These are phyloP conservation scores for Boletus sp. DNA, from an alignment of 768 basidiomycete genomes.

Conservation along the genomic window DNA sequence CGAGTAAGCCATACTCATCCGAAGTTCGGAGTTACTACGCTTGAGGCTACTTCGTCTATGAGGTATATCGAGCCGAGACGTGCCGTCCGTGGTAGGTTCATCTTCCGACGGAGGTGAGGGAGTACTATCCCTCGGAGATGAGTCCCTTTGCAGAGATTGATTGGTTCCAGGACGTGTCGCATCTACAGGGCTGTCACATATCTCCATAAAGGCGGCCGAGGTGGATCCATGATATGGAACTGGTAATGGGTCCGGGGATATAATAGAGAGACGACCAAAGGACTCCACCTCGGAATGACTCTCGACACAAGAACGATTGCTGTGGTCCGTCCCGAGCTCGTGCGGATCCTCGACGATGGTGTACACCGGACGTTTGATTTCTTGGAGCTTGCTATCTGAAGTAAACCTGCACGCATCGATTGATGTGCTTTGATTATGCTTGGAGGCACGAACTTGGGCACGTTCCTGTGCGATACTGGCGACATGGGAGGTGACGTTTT, in stretches of 20 bases:
- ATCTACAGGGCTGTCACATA: slow-evolving; percentile 34
- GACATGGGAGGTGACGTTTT: slow-evolving; percentile 9
- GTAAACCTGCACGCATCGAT: slow-evolving; percentile 16
- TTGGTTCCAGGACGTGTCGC: slow-evolving; percentile 7
- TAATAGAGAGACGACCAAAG: slow-evolving; percentile 25
- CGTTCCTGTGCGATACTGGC: slow-evolving; percentile 10
- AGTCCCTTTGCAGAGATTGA: slow-evolving; percentile 14
- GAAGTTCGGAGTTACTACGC: slow-evolving; percentile 45
- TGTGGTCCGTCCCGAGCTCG: slow-evolving; percentile 16
- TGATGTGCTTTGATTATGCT: slow-evolving; percentile 13
- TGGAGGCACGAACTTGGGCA: slow-evolving; percentile 10
- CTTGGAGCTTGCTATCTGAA: slow-evolving; percentile 16
- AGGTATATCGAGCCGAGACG: slow-evolving; percentile 33
- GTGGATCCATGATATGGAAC: slow-evolving; percentile 42
- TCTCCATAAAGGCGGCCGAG: slow-evolving; percentile 28
- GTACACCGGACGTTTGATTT: slow-evolving; percentile 28
- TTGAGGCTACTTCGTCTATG: slow-evolving; percentile 65
- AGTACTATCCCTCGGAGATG: slow-evolving; percentile 19
- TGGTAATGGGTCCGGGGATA: slow-evolving; percentile 44
- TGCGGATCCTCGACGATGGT: slow-evolving; percentile 28
- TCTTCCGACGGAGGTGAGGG: slow-evolving; percentile 33
- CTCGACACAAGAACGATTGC: slow-evolving; percentile 15
- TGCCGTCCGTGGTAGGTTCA: slow-evolving; percentile 29
- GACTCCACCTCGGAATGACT: slow-evolving; percentile 24
- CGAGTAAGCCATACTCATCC: slow-evolving; percentile 47